phyloP scores from a whole-genome alignment of 805 yeast genomes.

The Candida loeiensis region DNA sequence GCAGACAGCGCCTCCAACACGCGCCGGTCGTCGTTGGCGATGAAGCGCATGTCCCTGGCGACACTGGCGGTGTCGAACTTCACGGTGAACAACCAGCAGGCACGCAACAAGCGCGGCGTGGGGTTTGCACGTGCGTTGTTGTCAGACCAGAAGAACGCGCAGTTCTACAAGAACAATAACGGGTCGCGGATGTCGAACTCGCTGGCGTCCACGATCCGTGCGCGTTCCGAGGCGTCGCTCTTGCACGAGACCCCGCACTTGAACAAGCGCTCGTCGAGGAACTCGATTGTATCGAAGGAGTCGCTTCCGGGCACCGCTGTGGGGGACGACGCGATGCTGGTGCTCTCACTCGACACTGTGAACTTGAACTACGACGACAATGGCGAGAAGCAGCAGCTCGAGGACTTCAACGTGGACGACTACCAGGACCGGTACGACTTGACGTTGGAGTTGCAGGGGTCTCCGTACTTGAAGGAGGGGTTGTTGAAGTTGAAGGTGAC shows the following conservation, averaged over 20 bases:
- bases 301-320: constrained; percentile 14
- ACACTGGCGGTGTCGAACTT: constrained; percentile 27
- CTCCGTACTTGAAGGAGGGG: constrained; percentile 80
- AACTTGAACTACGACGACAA: constrained; percentile 16
- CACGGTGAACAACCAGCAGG: constrained; percentile 16
- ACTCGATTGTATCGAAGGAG: constrained; percentile 32
- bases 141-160: constrained; percentile 27
- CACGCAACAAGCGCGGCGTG: constrained; percentile 20
- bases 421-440: constrained; percentile 52
- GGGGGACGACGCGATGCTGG: constrained; percentile 30
- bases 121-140: constrained; percentile 42
- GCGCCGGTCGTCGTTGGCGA: constrained; percentile 25
- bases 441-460: constrained; percentile 61
- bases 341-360: constrained; percentile 36
- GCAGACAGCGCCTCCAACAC: constrained; percentile 20
- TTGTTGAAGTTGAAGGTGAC: constrained; percentile 43
- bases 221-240: constrained; percentile 2
- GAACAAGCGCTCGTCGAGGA: constrained; percentile 32
- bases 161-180: constrained; percentile 19
- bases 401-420: constrained; percentile 37
- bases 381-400: constrained; percentile 20
- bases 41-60: constrained; percentile 29
- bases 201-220: constrained; percentile 7
- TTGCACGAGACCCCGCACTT: constrained; percentile 10
- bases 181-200: constrained; percentile 8